These are phyloP conservation scores for Cutaneotrichosporon arboriforme DNA, from an alignment of 1,284 basidiomycete species.

Conservation along the genomic window DNA sequence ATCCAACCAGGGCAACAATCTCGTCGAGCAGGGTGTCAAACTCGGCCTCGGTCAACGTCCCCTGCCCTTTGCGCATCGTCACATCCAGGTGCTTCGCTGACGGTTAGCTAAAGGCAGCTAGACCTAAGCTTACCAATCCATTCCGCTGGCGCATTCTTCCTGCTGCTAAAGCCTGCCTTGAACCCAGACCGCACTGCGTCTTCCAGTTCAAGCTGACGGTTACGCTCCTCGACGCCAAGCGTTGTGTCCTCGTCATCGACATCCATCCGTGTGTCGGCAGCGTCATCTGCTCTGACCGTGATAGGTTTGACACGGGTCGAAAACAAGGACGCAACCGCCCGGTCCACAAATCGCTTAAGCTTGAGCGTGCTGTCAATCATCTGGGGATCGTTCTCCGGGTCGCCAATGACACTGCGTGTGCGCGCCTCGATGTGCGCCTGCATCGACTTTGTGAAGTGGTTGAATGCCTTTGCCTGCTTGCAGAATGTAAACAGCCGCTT, in stretches of 20 bases:
- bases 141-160: constrained; percentile 85
- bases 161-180: constrained; percentile 69
- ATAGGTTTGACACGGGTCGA: constrained; percentile 26
- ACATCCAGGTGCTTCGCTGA: constrained; percentile 79
- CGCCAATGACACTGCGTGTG: constrained; percentile 35
- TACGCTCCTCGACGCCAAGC: neutral
- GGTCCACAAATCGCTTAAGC: constrained; percentile 62
- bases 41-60: constrained; percentile 61
- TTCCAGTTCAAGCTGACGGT: constrained; percentile 31
- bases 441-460: constrained; percentile 60
- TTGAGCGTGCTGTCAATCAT: constrained; percentile 74
- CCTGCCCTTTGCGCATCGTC: constrained; percentile 79
- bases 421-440: constrained; percentile 52
- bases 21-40: constrained; percentile 67
- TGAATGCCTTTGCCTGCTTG: constrained; percentile 55
- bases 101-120: neutral
- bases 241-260: neutral
- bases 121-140: constrained; percentile 56
- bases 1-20: constrained; percentile 78
- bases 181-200: constrained; percentile 63
- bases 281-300: neutral
- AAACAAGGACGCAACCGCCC: constrained; percentile 54
- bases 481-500: constrained; percentile 61
- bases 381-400: constrained; percentile 56
- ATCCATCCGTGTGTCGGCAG: neutral